Evolutionary conservation across 192 early-diverging fungal species (phyloP).

Genomic region (Coemansia sp.): DNA sequence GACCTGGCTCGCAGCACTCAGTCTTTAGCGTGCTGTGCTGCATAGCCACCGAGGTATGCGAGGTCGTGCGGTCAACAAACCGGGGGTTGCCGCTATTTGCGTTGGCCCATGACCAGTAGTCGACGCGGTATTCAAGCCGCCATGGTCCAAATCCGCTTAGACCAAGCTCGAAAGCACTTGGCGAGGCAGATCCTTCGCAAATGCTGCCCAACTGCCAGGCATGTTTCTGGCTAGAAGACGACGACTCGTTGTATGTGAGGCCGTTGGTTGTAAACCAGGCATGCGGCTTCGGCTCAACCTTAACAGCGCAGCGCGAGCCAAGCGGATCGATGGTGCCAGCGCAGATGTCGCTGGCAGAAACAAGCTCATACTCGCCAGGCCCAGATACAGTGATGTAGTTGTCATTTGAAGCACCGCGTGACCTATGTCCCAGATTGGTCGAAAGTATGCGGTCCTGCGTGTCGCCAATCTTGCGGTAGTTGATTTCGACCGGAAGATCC

Average conservation of each 20-base stretch:
- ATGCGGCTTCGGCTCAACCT: slow-evolving; percentile 43
- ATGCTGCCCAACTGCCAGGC: slow-evolving; percentile 25
- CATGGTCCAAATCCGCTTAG: slow-evolving; percentile 47
- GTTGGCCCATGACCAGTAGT: slow-evolving; percentile 34
- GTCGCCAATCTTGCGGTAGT: slow-evolving; percentile 34
- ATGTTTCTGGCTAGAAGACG: background rate
- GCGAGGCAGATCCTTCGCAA: slow-evolving; percentile 24
- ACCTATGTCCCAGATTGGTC: slow-evolving; percentile 11
- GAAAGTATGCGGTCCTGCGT: slow-evolving; percentile 8
- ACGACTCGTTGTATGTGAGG: slow-evolving; percentile 3
- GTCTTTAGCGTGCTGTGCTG: slow-evolving; percentile 34
- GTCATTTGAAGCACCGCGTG: background rate
- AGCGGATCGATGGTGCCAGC: slow-evolving; percentile 32
- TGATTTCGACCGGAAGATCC: slow-evolving; percentile 43
- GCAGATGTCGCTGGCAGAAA: slow-evolving; percentile 35
- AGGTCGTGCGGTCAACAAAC: slow-evolving; percentile 26
- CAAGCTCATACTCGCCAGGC: slow-evolving; percentile 48
- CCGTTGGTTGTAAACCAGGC: slow-evolving; percentile 37
- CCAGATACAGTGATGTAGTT: slow-evolving; percentile 26
- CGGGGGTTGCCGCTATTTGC: slow-evolving; percentile 20
- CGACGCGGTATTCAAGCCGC: slow-evolving; percentile 44
- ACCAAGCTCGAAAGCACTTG: slow-evolving; percentile 31
- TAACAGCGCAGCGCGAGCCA: slow-evolving; percentile 27
- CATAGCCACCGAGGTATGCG: slow-evolving; percentile 37
- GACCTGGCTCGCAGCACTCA: slow-evolving; percentile 40